Evolutionary conservation across 1,139 yeast genomes (phyloP), one percentile per base, ranked within the genome.

Genomic region (Yamadazyma songkhlaensis): DNA sequence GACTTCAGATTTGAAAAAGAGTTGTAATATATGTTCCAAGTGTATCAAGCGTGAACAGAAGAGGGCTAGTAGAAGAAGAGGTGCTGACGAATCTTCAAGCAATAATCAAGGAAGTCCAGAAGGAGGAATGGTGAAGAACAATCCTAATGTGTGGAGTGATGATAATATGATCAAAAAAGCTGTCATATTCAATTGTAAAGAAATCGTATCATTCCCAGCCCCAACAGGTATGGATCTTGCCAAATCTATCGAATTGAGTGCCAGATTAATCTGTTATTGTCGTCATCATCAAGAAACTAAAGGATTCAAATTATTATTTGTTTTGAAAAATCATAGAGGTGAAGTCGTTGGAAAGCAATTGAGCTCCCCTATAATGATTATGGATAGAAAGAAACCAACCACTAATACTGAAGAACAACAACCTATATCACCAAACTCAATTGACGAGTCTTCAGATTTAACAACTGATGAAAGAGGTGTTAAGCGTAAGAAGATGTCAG

Each of bases 191-290:
- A 92, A 90, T 62, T 86, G 95, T 60, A 85, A 86, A 50, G 97
- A 92, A 59, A 74, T 90, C 25, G 76, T 87, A 32, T 79, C 89
- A 3, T 77, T 89, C 52, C 86, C 89, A 9, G 75, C 84, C 13
- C 81, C 83, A 22, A 67, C 68, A 27, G 79, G 79, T 6, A 58
- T 67, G 34, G 17, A 28, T 4, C 55, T 54, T 31, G 50, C 57
- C 14, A 72, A 80, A 47, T 68, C 74, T 9, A 62, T 90, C 38
- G 95, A 86, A 40, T 65, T 92, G 23, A 82, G 90, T 25, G 83
- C 95, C 10, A 77, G 98, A 62, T 81, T 92, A 31, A 92, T 92
- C 8, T 92, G 98, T 59, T 92, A 92, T 60, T 90, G 97, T 62
- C 80, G 97, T 50, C 98, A 92, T 60, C 97, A 92, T 60, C 79